Conservation (phyloP, 2,329 filamentous ascomycete species). For the Botryotinia calthae region DNA sequence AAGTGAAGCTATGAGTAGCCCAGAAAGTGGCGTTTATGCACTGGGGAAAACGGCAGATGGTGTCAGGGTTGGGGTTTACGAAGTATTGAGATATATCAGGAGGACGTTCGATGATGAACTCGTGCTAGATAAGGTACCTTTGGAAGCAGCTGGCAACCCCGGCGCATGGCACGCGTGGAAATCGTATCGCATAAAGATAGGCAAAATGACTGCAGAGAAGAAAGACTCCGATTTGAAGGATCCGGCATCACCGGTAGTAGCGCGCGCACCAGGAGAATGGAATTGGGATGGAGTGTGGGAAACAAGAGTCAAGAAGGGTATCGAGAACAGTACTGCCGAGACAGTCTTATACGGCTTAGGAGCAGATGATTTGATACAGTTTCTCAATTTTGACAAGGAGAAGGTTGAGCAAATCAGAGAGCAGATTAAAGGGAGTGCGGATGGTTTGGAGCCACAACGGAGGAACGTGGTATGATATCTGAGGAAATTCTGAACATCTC, state of each 20-base stretch:
- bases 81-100: slow-evolving; percentile 76
- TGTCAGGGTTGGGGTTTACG: slow-evolving; percentile 51
- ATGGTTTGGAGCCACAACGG: slow-evolving; percentile 42
- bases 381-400: slow-evolving; percentile 60
- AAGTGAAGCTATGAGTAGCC: slow-evolving; percentile 25
- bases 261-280: slow-evolving; percentile 74
- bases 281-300: slow-evolving; percentile 99
- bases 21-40: neutral
- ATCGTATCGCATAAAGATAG: slow-evolving; percentile 58
- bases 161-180: slow-evolving; percentile 95
- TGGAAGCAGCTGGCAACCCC: slow-evolving; percentile 82
- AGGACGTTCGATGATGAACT: slow-evolving; percentile 75
- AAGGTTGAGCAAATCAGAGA: slow-evolving; percentile 58
- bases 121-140: slow-evolving; percentile 73
- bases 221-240: slow-evolving; percentile 8
- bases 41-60: slow-evolving; percentile 20
- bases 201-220: slow-evolving; percentile 30
- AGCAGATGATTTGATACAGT: slow-evolving; percentile 71
- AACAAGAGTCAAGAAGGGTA: slow-evolving; percentile 75
- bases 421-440: slow-evolving; percentile 49
- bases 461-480: slow-evolving; percentile 28
- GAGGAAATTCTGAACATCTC: slow-evolving; percentile 33
- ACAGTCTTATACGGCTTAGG: slow-evolving; percentile 70
- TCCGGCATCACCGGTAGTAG: slow-evolving; percentile 5
- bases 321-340: slow-evolving; percentile 76